Conservation (phyloP, 2,329 filamentous ascomycete species). For the Cercospora nicotianae region DNA sequence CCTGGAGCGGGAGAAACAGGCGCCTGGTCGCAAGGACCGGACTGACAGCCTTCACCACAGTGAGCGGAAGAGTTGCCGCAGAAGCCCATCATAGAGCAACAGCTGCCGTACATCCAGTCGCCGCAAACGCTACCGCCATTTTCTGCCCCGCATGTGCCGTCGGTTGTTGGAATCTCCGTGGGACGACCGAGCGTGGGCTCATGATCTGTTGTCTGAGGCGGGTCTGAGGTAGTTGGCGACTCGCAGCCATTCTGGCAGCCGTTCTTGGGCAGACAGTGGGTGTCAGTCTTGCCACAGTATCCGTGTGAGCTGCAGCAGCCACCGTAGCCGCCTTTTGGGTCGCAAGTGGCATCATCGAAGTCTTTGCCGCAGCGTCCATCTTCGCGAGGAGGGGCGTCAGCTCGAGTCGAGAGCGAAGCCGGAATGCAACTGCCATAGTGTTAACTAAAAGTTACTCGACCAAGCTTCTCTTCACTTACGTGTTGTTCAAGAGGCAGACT, state of each 20-base stretch:
- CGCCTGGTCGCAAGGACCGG: constrained; percentile 51
- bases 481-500: constrained; percentile 40
- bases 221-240: constrained; percentile 23
- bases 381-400: constrained; percentile 23
- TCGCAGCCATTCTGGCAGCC: constrained; percentile 47
- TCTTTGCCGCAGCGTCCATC: constrained; percentile 46
- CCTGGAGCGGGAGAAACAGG: constrained; percentile 44
- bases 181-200: constrained; percentile 34
- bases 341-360: constrained; percentile 43
- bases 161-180: constrained; percentile 45
- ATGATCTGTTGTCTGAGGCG: constrained; percentile 16
- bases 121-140: constrained; percentile 55
- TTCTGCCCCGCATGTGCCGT: constrained; percentile 55
- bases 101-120: constrained; percentile 54
- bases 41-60: constrained; percentile 59
- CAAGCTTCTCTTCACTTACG: constrained; percentile 29
- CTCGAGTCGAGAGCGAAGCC: not conserved
- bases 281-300: constrained; percentile 39
- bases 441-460: not conserved
- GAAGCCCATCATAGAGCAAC: constrained; percentile 60
- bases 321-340: constrained; percentile 42
- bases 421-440: not conserved
- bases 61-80: constrained; percentile 46
- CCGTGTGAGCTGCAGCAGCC: constrained; percentile 43
- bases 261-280: constrained; percentile 32